Conservation (phyloP, 75 land plant species). For the Isoetes taiwanensis region DNA sequence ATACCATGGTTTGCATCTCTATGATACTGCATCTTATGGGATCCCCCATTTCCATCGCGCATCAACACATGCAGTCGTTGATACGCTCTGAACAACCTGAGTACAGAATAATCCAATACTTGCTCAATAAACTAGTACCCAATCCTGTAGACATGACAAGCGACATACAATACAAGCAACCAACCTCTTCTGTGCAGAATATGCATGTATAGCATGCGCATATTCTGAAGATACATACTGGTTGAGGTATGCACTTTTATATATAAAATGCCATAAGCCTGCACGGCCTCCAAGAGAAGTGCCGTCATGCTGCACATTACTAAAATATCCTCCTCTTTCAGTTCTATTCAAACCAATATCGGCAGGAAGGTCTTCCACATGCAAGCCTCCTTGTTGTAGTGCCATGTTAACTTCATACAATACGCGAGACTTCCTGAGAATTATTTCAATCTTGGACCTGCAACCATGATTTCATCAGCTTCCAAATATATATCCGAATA, state of each 20-base stretch:
- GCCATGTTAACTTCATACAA: constrained; percentile 75
- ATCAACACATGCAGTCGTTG: constrained; percentile 73
- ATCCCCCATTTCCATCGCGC: constrained; percentile 52
- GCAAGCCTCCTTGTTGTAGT: constrained; percentile 61
- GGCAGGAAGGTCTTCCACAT: constrained; percentile 69
- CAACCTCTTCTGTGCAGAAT: constrained; percentile 72
- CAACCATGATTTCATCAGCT: not conserved
- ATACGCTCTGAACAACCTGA: constrained; percentile 84
- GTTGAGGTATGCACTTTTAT: constrained; percentile 68
- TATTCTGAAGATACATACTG: constrained; percentile 97
- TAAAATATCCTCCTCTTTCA: constrained; percentile 17
- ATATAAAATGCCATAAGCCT: constrained; percentile 98
- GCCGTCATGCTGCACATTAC: constrained; percentile 6
- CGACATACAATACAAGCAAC: not conserved
- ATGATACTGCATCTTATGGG: constrained; percentile 90
- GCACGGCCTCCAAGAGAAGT: constrained; percentile 69
- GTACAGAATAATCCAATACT: not conserved
- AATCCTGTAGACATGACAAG: not conserved
- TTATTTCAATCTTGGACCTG: constrained; percentile 70
- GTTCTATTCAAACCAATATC: constrained; percentile 28
- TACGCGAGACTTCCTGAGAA: constrained; percentile 77
- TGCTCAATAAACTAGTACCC: not conserved
- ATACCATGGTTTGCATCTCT: constrained; percentile 87
- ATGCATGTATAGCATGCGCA: constrained; percentile 49
- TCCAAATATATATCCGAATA: not conserved